Conservation (phyloP, 139 green algal species). For the Chlamydomonas applanata region DNA sequence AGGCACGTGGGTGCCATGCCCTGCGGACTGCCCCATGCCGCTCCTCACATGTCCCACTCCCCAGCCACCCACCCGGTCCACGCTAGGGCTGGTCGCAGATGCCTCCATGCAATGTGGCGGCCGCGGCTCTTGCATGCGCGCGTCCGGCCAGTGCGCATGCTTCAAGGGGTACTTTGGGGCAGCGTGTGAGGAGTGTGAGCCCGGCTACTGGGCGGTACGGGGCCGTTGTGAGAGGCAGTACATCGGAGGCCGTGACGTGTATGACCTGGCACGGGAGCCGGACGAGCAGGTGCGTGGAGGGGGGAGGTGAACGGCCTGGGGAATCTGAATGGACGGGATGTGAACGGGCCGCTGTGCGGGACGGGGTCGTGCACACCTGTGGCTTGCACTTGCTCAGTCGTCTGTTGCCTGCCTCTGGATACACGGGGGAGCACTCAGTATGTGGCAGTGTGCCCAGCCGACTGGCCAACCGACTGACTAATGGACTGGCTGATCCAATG, state of each 20-base stretch:
- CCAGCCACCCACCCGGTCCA: neutral
- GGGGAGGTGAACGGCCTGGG: too few species aligned
- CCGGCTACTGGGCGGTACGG: conserved; percentile 15
- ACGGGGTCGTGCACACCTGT: too few species aligned
- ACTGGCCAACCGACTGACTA: too few species aligned
- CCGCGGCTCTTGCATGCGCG: conserved; percentile 30
- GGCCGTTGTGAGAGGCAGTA: conserved; percentile 25
- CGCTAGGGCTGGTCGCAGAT: neutral
- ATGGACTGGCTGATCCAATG: too few species aligned
- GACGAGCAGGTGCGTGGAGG: too few species aligned
- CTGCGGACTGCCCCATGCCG: conserved; percentile 26
- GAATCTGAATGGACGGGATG: too few species aligned
- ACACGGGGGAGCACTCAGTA: too few species aligned
- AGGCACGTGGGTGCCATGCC: neutral
- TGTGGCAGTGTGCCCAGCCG: too few species aligned
- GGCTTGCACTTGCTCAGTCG: too few species aligned
- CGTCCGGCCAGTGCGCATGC: conserved; percentile 29
- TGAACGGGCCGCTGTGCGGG: too few species aligned
- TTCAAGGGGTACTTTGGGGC: conserved; percentile 38
- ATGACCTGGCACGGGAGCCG: too few species aligned
- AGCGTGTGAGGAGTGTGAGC: conserved; percentile 24
- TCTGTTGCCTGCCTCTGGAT: too few species aligned
- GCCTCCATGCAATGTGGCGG: conserved; percentile 24
- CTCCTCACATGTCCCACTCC: conserved; percentile 19
- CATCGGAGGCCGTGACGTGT: conserved; percentile 1